These are phyloP conservation scores for Neopestalotiopsis sp. DNA, from an alignment of 2,329 filamentous ascomycete species.

Conservation along the genomic window DNA sequence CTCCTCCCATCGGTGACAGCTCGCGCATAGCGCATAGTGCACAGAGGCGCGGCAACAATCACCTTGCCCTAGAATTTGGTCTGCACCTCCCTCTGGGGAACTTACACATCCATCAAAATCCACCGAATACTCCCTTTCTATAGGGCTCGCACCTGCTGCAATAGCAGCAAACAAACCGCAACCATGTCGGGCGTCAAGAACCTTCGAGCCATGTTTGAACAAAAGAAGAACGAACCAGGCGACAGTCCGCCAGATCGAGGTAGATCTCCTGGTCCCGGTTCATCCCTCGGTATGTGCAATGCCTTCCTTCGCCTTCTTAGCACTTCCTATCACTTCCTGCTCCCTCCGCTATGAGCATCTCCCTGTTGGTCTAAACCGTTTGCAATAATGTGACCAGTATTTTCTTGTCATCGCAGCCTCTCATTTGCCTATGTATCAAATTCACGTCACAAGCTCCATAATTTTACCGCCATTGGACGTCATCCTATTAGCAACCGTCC, in stretches of 20 bases:
- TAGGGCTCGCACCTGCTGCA: neutral
- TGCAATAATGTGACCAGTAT: neutral
- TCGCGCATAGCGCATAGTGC: neutral
- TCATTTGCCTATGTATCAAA: neutral
- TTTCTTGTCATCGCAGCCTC: neutral
- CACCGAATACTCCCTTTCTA: neutral
- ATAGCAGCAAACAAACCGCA: slow-evolving; percentile 18
- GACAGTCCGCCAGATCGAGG: slow-evolving; percentile 66
- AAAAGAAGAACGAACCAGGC: slow-evolving; percentile 56
- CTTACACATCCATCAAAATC: neutral
- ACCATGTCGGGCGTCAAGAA: slow-evolving; percentile 73
- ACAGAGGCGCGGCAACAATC: neutral
- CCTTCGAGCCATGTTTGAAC: slow-evolving; percentile 82
- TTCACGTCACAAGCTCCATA: neutral
- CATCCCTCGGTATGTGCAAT: slow-evolving; percentile 23
- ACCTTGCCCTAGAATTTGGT: slow-evolving; percentile 5
- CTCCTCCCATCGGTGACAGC: slow-evolving; percentile 34
- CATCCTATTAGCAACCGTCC: neutral
- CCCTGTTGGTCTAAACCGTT: neutral
- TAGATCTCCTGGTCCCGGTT: slow-evolving; percentile 58
- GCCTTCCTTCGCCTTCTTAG: slow-evolving; percentile 23
- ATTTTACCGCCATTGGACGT: neutral
- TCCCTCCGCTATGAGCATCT: neutral
- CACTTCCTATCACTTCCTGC: neutral
- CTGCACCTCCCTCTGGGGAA: neutral